Percentiles rank a stretch among this genome's conserved stretches.
These are phyloP conservation scores for Phanerodontia chrysosporium DNA, from an alignment of 768 basidiomycete genomes.

Conservation along the genomic window DNA sequence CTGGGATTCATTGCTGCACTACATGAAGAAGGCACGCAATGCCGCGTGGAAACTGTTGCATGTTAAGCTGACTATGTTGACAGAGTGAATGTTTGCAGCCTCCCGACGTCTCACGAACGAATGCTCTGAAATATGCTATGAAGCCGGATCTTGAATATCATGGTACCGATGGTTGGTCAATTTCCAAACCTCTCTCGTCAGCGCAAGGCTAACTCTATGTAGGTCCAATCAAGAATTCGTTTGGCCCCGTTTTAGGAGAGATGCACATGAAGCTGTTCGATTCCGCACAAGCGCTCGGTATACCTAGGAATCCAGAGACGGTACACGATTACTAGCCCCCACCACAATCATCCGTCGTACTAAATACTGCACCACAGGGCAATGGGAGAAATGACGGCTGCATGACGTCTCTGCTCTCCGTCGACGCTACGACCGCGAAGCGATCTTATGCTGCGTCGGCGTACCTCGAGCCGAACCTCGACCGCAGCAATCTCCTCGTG, in stretches of 20 bases:
- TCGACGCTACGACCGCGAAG: neutral
- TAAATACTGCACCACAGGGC: neutral
- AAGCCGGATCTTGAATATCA: neutral
- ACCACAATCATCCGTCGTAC: too few relatives aligned
- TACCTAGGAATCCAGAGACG: slow-evolving; percentile 9
- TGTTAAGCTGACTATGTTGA: too few relatives aligned
- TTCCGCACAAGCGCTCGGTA: slow-evolving; percentile 9
- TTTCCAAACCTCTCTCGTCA: too few relatives aligned
- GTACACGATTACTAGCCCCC: neutral
- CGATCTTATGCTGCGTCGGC: neutral
- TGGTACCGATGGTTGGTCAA: neutral
- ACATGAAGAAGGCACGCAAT: slow-evolving; percentile 42
- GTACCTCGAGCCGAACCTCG: slow-evolving; percentile 1
- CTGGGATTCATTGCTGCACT: slow-evolving; percentile 20
- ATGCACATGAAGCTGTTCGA: slow-evolving; percentile 10
- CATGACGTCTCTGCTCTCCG: neutral
- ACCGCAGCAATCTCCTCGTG: neutral
- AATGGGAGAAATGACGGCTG: neutral
- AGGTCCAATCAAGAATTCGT: slow-evolving; percentile 18
- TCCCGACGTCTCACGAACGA: neutral
- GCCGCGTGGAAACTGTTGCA: too few relatives aligned
- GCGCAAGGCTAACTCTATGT: too few relatives aligned
- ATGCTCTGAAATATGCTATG: neutral
- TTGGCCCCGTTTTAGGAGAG: slow-evolving; percentile 7
- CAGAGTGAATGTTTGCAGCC: neutral